A percentile compares a stretch with the other conserved stretches of the same genome.
Conservation (phyloP, 805 yeast species). For the Nadsonia fulvescens region DNA sequence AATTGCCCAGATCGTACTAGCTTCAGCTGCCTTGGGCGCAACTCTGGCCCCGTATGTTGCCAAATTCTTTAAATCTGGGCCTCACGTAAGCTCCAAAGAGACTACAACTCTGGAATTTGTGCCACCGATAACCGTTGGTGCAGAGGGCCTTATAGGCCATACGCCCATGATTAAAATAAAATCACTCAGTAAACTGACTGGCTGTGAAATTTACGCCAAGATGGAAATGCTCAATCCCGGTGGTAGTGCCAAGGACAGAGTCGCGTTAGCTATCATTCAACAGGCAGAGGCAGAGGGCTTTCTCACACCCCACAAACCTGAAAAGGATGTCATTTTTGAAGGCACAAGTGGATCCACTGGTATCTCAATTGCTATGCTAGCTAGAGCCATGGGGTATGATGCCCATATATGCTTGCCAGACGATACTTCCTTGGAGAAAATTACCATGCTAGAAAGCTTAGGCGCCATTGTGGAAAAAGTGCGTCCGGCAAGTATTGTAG, state of each 20-base stretch:
- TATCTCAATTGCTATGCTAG: constrained; percentile 78
- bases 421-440: constrained; percentile 75
- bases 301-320: constrained; percentile 35
- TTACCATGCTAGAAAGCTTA: constrained; percentile 46
- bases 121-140: no score
- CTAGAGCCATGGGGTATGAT: constrained; percentile 71
- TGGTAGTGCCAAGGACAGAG: constrained; percentile 90
- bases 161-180: constrained; percentile 68
- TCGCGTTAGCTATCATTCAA: constrained; percentile 67
- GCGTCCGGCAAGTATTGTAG: constrained; percentile 88
- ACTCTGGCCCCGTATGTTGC: constrained; percentile 1
- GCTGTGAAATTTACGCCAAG: constrained; percentile 74
- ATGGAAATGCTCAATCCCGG: constrained; percentile 79
- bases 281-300: constrained; percentile 45
- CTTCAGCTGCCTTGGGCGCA: no score
- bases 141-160: constrained; percentile 71
- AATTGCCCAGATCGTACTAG: no score
- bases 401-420: constrained; percentile 92
- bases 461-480: constrained; percentile 80
- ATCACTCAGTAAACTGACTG: constrained; percentile 54
- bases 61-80: constrained; percentile 1
- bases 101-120: no score
- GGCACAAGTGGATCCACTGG: constrained; percentile 98
- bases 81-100: background rate
- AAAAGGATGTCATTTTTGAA: constrained; percentile 68